Base-by-base conservation (phyloP, 805 yeast genomes). In the Suhomyces prunicola region DNA sequence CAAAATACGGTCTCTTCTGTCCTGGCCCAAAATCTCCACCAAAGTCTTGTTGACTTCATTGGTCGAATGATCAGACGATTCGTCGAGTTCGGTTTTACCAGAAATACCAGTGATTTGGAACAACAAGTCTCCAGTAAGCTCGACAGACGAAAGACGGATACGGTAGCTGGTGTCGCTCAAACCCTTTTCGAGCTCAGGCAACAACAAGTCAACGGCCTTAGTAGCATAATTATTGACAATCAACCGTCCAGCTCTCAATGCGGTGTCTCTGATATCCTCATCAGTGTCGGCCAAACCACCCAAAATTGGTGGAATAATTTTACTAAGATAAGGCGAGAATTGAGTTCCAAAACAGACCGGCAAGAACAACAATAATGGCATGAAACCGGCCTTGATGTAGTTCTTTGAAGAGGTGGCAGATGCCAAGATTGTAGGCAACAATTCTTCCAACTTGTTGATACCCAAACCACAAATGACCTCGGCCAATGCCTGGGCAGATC, bases 401-500 rank as follows among this genome's bases (percentile, higher is more conserved):
- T 86, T 63, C 63, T 87, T 82, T n/a, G 84, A 64, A 42, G 84
- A 81, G 9, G 83, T 76, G 23, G 96, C 89, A 63, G 86, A 86
- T 6, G 82, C 72, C 61, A 94, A 78, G 56, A 94, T 87, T 0
- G 77, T 70, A 36, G 99, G 99, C 54, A 94, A 73, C 64, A 92
- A 71, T 64, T 91, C 97, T 60, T 94, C 99, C 66, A 94, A 79
- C 63, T 91, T 91, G 57, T 83, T 71, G 47, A 90, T 71, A 61
- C 99, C 99, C 50, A 94, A 80, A 58, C 99, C 99, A 62, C 90
- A 86, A 51, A 91, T 82, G 57, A 94, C 96, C 72, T 94, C 99
- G 15, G 97, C 83, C 52, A 94, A 80, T 2, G 97, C 98, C 75
- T 94, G 99, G 0, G 98, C 99, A 49, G 97, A 88, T 54, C 99